Base-by-base conservation (phyloP, 345 rosid genomes). In the Lepidium sativum region DNA sequence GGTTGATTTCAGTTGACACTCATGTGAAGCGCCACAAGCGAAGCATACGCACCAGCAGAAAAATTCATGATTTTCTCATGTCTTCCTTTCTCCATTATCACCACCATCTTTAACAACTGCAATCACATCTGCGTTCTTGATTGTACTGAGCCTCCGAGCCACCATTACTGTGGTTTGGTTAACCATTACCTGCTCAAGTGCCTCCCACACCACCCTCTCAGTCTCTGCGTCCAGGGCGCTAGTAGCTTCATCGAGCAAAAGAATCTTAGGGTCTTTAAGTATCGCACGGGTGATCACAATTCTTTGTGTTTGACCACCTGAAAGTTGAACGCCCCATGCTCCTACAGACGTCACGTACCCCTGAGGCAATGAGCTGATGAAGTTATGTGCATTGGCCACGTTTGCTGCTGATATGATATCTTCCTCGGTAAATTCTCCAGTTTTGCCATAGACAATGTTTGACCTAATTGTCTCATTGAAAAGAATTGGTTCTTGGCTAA, bases 281-380 rank as follows among this genome's bases (percentile, higher is more conserved):
- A 89, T 85, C 2, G 94, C 89, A 1, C 89, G 83, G 11, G 97
- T 89, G 0, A 86, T 74, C 4, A 91, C 94, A 4, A 86, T 75
- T 73, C 88, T 66, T 44, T 85, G 97, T 48, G 84, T 86, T 48
- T 89, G 94, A 20, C 97, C 94, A 56, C 91, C 92, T 3, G 96
- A 88, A 27, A 88, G 63, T 59, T 88, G 96, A 33, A 78, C 79
- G 0, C 96, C 90, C 15, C 92, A 73, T 54, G 86, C 96, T 1
- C 92, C 92, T 1, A 84, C 90, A 0, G 64, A 70, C 6, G 90
- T 89, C 12, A 81, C 82, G 45, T 84, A 84, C 2, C 92, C 92
- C 0, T 80, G 76, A 1, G 88, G 92, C 10, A 86, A 68, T 23
- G 88, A 75, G 45, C 81, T 80, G 29, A 88, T 83, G 72, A 88